Base-by-base conservation (phyloP, 2,329 filamentous ascomycete species). In the Annulohypoxylon truncatum region DNA sequence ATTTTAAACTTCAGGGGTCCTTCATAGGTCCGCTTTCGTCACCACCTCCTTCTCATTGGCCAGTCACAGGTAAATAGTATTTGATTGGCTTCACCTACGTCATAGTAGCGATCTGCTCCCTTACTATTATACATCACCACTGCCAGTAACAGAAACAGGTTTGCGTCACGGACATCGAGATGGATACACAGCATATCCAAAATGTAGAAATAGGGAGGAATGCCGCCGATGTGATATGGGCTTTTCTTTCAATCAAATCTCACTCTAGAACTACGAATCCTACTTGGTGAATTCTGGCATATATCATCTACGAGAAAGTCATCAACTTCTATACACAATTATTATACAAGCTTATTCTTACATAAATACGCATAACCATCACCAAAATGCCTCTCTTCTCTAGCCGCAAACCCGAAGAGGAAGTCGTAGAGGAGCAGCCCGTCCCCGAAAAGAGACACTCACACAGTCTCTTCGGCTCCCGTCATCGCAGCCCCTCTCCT, bases 401-500 rank as follows among this genome's bases (percentile, higher is more conserved):
- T 50, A 75, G 70, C 71, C 74, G 73, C 60, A 72, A 72, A 56
- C 64, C 73, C 31, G 74, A 77, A 28, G 72, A 75, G 7, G 71
- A 76, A 44, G 71, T 73, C 67, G 77, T 90, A 53, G 67, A 75
- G 61, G 72, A 77, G 64, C 76, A 77, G 63, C 76, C 24, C 83
- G 86, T 65, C 82, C 87, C 64, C 4, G 75, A 76, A 64, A 76
- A 76, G 71, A 82, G 79, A 46, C 76, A 68, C 2, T 66, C 58
- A 4, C 66, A 77, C 8, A 74, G 82, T 54, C 76, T 83, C 47
- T 72, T 76, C 38, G 81, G 81, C 74, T 72, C 73, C 57, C 79
- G 81, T 28, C 75, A 78, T 64, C 81, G 81, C 72, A 74, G 72
- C 22, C 66, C 70, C 0, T 71, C 74, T 18, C 72, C 72, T 24